Conservation (phyloP, 768 basidiomycete genomes). For the Suillus placidus region DNA sequence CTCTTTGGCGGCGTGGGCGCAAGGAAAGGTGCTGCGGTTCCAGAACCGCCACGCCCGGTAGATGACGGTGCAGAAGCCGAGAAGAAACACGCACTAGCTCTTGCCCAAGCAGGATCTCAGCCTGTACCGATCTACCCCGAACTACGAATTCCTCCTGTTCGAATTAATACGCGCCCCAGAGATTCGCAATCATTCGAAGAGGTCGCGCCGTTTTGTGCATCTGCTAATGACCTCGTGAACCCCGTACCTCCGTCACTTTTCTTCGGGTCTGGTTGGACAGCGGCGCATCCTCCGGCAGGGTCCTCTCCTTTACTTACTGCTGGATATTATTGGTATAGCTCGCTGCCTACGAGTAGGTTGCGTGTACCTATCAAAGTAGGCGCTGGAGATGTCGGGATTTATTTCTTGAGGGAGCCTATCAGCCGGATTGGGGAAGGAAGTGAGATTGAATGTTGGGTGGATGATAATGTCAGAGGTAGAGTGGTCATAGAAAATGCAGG, state of each 20-base stretch:
- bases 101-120: constrained; percentile 17
- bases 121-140: constrained; percentile 30
- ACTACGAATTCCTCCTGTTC: constrained; percentile 62
- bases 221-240: constrained; percentile 97
- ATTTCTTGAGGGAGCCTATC: constrained; percentile 79
- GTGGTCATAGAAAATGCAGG: constrained; percentile 78
- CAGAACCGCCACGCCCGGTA: constrained; percentile 43
- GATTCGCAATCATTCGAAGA: constrained; percentile 69
- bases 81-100: constrained; percentile 25
- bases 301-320: constrained; percentile 52
- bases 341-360: constrained; percentile 77
- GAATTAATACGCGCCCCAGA: constrained; percentile 70
- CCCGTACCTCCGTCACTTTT: constrained; percentile 94
- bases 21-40: constrained; percentile 69
- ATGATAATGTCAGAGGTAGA: constrained; percentile 87
- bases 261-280: constrained; percentile 90
- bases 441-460: constrained; percentile 92
- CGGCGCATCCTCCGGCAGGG: constrained; percentile 65
- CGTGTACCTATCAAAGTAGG: constrained; percentile 83
- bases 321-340: constrained; percentile 93
- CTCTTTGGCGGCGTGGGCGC: constrained; percentile 86
- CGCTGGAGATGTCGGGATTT: constrained; percentile 91
- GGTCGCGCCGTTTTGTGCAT: constrained; percentile 88
- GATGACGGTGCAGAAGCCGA: constrained; percentile 35
- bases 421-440: constrained; percentile 61